These are phyloP conservation scores for Pisolithus thermaeus DNA, from an alignment of 1,284 basidiomycete genomes.

Conservation along the genomic window DNA sequence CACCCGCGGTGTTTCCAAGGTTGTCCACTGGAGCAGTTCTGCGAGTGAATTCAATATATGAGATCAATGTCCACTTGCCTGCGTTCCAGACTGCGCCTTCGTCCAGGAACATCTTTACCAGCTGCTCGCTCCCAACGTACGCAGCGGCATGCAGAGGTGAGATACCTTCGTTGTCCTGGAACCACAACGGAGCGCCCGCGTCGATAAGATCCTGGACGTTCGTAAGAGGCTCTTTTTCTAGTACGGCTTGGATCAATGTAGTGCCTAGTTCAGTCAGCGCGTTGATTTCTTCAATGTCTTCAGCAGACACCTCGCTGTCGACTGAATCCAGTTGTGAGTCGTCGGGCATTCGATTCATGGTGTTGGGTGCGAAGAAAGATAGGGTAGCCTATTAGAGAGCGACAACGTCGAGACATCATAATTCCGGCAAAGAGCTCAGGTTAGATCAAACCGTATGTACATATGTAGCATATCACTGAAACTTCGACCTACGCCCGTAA, in stretches of 20 bases:
- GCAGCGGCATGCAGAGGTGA: constrained; percentile 89
- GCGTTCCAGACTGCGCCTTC: constrained; percentile 91
- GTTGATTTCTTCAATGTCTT: constrained; percentile 36
- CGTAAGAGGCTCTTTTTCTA: constrained; percentile 44
- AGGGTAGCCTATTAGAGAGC: too few relatives aligned
- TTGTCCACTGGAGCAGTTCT: constrained; percentile 56
- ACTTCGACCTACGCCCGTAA: too few relatives aligned
- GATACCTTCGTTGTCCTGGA: constrained; percentile 79
- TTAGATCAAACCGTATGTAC: too few relatives aligned
- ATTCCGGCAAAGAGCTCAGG: too few relatives aligned
- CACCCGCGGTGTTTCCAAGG: constrained; percentile 77
- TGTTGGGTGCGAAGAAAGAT: too few relatives aligned
- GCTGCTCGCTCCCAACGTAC: constrained; percentile 57
- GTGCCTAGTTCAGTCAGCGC: constrained; percentile 47
- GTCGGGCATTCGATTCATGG: not conserved
- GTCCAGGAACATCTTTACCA: constrained; percentile 67
- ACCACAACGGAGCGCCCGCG: constrained; percentile 86
- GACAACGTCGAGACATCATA: too few relatives aligned
- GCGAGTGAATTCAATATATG: not conserved
- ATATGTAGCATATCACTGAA: too few relatives aligned
- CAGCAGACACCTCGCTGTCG: not conserved
- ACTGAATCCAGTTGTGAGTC: not conserved
- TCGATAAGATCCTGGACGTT: constrained; percentile 55
- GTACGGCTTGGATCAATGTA: constrained; percentile 52
- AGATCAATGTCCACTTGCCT: constrained; percentile 37